Evolutionary conservation across 2,329 filamentous ascomycete genomes (phyloP), one percentile per base, ranked within the genome.

Genomic region (Cladophialophora yegresii): DNA sequence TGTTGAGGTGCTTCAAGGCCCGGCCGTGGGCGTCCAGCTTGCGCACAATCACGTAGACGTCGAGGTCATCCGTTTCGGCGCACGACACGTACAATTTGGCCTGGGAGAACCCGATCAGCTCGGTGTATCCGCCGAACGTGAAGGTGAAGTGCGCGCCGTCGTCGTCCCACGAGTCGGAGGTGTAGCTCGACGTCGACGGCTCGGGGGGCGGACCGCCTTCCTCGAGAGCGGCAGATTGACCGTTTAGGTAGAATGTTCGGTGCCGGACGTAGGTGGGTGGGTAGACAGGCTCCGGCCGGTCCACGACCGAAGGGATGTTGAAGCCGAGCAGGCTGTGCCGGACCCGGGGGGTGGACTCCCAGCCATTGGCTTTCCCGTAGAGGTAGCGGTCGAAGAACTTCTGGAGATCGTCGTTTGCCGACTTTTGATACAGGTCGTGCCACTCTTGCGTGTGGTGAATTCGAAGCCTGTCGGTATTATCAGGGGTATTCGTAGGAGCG

Each of bases 351-450:
- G 80, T 83, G 6, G 54, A 22, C 28, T 82, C 78, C 80, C 79
- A 83, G 16, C 71, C 78, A 59, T 83, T 84, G 0, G 79, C 63
- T 0, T 73, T 71, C 0, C 73, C 77, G 33, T 78, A 80, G 16
- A 83, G 72, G 62, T 79, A 84, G 2, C 69, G 71, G 58, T 83
- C 81, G 60, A 83, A 83, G 71, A 81, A 84, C 0, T 66, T 61
- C 6, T 72, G 64, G 0, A 83, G 73, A 58, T 82, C 79, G 1
- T 75, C 71, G 10, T 70, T 72, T 1, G 74, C 71, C 26, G 77
- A 68, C 8, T 73, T 70, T 56, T 71, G 73, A 63, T 76, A 82
- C 1, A 81, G 67, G 56, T 82, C 80, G 61, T 77, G 77, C 80
- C 79, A 82, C 62, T 82, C 81, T 64, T 82, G 79, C 5, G 71